These are phyloP conservation scores for Knoxdaviesia capensis DNA, from an alignment of 2,329 filamentous ascomycete genomes.

Conservation along the genomic window DNA sequence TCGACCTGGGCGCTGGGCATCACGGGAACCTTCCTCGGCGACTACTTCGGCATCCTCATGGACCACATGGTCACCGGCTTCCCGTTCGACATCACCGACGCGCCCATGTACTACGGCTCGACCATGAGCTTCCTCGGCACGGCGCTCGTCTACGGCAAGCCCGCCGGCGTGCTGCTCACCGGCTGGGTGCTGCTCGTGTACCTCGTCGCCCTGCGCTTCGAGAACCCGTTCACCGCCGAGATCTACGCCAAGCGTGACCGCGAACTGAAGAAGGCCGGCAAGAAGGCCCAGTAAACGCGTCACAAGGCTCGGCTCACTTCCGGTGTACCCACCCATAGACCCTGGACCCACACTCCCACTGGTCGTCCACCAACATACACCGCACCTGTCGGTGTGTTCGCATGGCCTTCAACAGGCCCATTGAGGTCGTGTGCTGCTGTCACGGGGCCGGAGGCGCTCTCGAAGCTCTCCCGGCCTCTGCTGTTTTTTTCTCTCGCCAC, in stretches of 20 bases:
- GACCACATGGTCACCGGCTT: conserved; percentile 86
- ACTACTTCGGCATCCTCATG: conserved; percentile 98
- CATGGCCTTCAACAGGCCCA: no score
- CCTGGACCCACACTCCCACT: no score
- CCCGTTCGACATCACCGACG: conserved; percentile 77
- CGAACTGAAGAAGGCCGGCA: conserved; percentile 27
- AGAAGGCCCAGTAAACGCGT: conserved; percentile 11
- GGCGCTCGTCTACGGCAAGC: conserved; percentile 68
- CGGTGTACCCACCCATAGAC: no score
- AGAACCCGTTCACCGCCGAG: conserved; percentile 83
- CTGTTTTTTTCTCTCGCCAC: no score
- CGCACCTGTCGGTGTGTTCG: no score
- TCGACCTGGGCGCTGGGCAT: conserved; percentile 86
- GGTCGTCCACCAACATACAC: no score
- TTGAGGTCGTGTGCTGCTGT: no score
- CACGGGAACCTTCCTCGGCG: conserved; percentile 88
- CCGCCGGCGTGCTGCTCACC: conserved; percentile 64
- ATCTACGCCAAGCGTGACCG: conserved; percentile 79
- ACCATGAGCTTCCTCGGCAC: conserved; percentile 84
- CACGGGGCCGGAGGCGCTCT: no score
- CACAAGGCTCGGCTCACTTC: not conserved
- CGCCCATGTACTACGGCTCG: conserved; percentile 93
- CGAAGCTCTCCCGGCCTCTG: no score
- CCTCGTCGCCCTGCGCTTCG: conserved; percentile 59
- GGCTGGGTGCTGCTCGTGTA: conserved; percentile 60